Evolutionary conservation across 1,139 yeast species (phyloP).

Genomic region (Pichia sp.): DNA sequence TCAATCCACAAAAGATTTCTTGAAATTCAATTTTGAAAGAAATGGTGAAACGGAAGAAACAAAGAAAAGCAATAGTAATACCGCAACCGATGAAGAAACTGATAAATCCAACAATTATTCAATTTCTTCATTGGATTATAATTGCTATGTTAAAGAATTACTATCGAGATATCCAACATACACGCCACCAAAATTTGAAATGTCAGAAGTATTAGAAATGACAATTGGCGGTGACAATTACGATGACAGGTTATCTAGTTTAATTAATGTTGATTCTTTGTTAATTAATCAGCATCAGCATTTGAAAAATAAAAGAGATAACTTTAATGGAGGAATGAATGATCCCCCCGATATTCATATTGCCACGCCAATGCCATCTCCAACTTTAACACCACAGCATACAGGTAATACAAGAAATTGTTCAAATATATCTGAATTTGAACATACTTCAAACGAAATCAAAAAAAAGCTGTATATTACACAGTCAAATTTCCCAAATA

Average conservation of each 20-base stretch:
- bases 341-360: constrained; percentile 49
- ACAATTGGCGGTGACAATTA: constrained; percentile 29
- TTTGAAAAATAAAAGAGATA: constrained; percentile 15
- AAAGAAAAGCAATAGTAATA: neutral
- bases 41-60: neutral
- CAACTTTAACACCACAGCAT: constrained; percentile 55
- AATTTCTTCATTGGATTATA: constrained; percentile 69
- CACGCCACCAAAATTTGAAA: constrained; percentile 40
- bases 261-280: constrained; percentile 45
- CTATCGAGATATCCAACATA: constrained; percentile 69
- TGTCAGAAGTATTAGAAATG: constrained; percentile 43
- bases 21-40: constrained; percentile 31
- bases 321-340: constrained; percentile 28
- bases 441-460: constrained; percentile 48
- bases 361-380: constrained; percentile 88
- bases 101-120: constrained; percentile 16
- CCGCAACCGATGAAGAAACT: constrained; percentile 8
- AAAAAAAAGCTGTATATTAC: constrained; percentile 74
- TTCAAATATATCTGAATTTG: constrained; percentile 27
- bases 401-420: constrained; percentile 28
- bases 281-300: constrained; percentile 27
- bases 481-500: constrained; percentile 71
- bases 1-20: constrained; percentile 42
- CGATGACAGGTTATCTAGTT: constrained; percentile 16
- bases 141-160: constrained; percentile 69